Percentiles rank a stretch among this genome's conserved stretches.
These are phyloP conservation scores for Phytopythium sindhum DNA, from an alignment of 352 stramenopile genomes.

Conservation along the genomic window DNA sequence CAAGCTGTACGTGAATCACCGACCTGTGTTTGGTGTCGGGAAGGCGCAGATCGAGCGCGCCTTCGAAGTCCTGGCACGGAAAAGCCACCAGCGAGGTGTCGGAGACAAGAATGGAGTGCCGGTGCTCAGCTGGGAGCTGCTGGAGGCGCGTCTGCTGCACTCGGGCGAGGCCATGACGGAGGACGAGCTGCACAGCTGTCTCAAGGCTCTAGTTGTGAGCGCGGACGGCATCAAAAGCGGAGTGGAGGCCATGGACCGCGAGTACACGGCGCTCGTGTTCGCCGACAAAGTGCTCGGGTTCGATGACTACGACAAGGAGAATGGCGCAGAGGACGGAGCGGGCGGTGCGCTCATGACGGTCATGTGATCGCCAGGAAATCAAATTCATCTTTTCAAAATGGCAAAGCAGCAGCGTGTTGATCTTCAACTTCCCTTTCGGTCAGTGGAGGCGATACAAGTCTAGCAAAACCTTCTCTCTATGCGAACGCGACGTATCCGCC, in stretches of 20 bases:
- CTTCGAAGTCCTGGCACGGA: conserved; percentile 48
- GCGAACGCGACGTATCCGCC: conserved; percentile 5
- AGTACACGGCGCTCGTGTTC: conserved; percentile 67
- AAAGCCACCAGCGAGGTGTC: conserved; percentile 7
- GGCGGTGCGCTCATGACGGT: neutral
- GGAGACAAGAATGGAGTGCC: conserved; percentile 9
- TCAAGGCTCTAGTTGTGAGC: conserved; percentile 63
- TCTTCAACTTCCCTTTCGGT: neutral
- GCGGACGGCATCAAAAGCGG: conserved; percentile 20
- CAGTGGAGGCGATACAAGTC: neutral
- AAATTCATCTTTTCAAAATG: neutral
- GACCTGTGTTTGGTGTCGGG: conserved; percentile 82
- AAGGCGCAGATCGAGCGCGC: conserved; percentile 78
- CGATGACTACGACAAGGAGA: conserved; percentile 68
- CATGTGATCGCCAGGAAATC: neutral
- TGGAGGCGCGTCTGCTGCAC: conserved; percentile 63
- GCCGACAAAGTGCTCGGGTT: conserved; percentile 87
- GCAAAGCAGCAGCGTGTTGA: neutral
- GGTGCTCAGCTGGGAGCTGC: conserved; percentile 53
- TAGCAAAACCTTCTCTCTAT: neutral
- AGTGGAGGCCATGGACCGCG: conserved; percentile 30
- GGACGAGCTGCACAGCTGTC: conserved; percentile 78
- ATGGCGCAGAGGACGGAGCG: conserved; percentile 8
- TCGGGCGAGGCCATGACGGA: conserved; percentile 76
- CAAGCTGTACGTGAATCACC: conserved; percentile 92